Evolutionary conservation across 1,284 basidiomycete genomes (phyloP).

Genomic region (Leccinum subrobustum): DNA sequence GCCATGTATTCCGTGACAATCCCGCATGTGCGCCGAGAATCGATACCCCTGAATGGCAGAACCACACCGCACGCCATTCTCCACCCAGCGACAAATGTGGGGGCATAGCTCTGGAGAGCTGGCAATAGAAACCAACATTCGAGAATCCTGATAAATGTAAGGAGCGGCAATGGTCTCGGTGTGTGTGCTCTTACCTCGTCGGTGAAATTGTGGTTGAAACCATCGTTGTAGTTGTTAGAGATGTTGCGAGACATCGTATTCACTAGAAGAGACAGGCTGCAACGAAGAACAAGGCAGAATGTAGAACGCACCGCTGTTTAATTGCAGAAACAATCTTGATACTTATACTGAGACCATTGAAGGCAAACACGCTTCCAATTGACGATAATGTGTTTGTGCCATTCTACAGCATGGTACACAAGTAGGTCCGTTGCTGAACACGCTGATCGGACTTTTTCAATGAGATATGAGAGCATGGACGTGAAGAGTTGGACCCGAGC

Average conservation of each 20-base stretch:
- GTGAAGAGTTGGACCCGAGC: neutral
- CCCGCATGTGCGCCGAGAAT: conserved; percentile 20
- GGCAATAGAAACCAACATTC: conserved; percentile 28
- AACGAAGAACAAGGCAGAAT: neutral
- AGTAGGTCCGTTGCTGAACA: conserved; percentile 8
- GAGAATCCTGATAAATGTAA: conserved; percentile 25
- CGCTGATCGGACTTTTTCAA: neutral
- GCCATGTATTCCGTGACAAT: conserved; percentile 23
- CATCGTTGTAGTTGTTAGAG: conserved; percentile 15
- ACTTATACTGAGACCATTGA: conserved; percentile 23
- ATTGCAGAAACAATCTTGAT: neutral
- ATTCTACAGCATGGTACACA: conserved; percentile 26
- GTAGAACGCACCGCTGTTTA: conserved; percentile 1
- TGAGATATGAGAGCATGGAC: neutral
- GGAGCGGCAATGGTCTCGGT: neutral
- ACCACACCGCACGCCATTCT: conserved; percentile 14
- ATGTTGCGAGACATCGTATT: conserved; percentile 23
- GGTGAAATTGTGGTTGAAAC: conserved; percentile 33
- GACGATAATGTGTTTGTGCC: neutral
- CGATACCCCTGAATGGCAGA: conserved; percentile 17
- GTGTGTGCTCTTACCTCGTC: conserved; percentile 24
- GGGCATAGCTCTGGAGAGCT: conserved; percentile 26
- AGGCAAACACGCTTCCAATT: neutral
- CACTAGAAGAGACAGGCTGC: neutral
- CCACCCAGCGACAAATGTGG: conserved; percentile 27